A percentile compares a stretch with the other conserved stretches of the same genome.
phyloP scores from a whole-genome alignment of 352 stramenopile genomes.

The Pythium vanterpoolii region DNA sequence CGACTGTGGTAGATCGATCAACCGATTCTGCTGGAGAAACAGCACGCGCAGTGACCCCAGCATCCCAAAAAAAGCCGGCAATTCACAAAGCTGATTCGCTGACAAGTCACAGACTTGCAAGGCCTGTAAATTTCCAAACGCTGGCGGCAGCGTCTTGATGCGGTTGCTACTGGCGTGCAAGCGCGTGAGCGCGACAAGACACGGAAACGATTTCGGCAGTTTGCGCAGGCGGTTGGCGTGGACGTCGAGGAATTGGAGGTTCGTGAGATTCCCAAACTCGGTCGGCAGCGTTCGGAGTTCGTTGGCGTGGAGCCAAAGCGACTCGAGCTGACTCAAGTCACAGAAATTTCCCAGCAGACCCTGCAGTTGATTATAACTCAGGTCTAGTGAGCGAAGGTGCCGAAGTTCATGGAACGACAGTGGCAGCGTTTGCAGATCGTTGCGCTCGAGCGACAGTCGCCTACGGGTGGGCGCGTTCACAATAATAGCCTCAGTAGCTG shows the following conservation, averaged over 20 bases:
- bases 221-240: conserved; percentile 37
- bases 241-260: conserved; percentile 39
- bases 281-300: conserved; percentile 29
- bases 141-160: conserved; percentile 34
- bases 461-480: conserved; percentile 23
- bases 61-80: conserved; percentile 40
- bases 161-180: conserved; percentile 46
- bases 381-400: conserved; percentile 32
- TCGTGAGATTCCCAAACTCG: conserved; percentile 39
- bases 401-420: conserved; percentile 50
- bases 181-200: conserved; percentile 27
- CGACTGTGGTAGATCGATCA: conserved; percentile 39
- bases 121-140: conserved; percentile 43
- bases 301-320: conserved; percentile 40
- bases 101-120: conserved; percentile 40
- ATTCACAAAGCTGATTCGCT: conserved; percentile 33
- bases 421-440: conserved; percentile 50
- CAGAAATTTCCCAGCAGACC: conserved; percentile 54
- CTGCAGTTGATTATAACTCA: conserved; percentile 43
- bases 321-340: conserved; percentile 32
- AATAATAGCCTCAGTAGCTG: too few relatives aligned
- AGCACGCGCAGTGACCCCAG: conserved; percentile 28
- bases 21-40: conserved; percentile 33
- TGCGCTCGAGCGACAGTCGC: conserved; percentile 43
- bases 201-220: conserved; percentile 49